A percentile compares a stretch with the other conserved stretches of the same genome.
Evolutionary conservation across 805 yeast genomes (phyloP).

Genomic region (Metschnikowia noctiluminum): DNA sequence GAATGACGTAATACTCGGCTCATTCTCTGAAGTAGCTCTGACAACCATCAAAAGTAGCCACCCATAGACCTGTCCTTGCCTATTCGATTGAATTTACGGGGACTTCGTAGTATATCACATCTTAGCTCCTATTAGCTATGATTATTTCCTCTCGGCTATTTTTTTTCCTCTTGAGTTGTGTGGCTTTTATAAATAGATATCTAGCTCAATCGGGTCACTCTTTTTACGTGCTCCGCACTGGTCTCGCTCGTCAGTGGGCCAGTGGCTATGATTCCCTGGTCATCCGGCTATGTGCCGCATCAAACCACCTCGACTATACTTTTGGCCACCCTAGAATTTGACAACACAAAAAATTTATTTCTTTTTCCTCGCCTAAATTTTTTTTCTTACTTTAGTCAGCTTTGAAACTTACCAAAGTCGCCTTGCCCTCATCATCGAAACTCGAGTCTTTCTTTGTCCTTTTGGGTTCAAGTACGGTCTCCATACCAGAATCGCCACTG

Average conservation of each 20-base stretch:
- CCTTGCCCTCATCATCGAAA: background rate
- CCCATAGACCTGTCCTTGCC: no score
- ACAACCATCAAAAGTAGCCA: no score
- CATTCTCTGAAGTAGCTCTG: no score
- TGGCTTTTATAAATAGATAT: background rate
- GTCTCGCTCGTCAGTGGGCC: no score
- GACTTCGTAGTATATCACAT: no score
- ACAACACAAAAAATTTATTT: background rate
- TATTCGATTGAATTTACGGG: no score
- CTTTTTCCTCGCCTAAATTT: background rate
- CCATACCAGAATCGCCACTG: slow-evolving; percentile 3
- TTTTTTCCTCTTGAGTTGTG: no score
- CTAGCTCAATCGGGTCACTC: background rate
- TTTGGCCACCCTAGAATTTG: background rate
- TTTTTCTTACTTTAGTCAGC: background rate
- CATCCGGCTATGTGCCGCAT: slow-evolving; percentile 5
- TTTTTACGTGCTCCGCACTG: background rate
- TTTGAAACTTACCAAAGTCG: background rate
- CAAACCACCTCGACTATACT: background rate
- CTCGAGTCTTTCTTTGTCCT: background rate
- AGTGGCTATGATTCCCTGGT: background rate
- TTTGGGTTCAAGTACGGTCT: background rate
- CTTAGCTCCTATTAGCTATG: no score
- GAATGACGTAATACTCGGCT: no score
- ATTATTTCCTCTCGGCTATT: no score